phyloP scores from a whole-genome alignment of 257 asterid genomes.

The Ligustrum vulgare region DNA sequence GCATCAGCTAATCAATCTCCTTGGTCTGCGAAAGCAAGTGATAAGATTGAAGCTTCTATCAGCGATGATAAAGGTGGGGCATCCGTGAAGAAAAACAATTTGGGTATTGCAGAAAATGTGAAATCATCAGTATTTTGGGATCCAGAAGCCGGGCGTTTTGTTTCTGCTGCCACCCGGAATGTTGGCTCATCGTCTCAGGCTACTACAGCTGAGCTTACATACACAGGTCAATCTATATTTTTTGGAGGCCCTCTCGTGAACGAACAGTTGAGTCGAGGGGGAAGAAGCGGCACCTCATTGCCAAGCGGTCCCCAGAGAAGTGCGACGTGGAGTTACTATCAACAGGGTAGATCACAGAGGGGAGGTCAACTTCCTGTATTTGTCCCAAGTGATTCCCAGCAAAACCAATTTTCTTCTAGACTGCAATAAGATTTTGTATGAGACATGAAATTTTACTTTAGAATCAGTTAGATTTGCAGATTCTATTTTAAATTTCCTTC shows the following conservation, averaged over 20 bases:
- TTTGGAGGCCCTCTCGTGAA: conserved; percentile 77
- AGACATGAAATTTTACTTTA: conserved; percentile 10
- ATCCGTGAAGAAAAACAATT: conserved; percentile 38
- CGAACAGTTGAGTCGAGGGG: conserved; percentile 49
- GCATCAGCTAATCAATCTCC: conserved; percentile 59
- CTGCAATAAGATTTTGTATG: conserved; percentile 28
- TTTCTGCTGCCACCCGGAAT: conserved; percentile 52
- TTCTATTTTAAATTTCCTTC: not conserved
- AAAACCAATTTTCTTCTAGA: conserved; percentile 56
- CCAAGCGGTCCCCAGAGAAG: conserved; percentile 38
- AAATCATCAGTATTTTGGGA: conserved; percentile 87
- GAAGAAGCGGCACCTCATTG: conserved; percentile 32
- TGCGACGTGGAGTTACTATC: conserved; percentile 55
- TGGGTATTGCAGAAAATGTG: conserved; percentile 31
- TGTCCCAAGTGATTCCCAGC: conserved; percentile 86
- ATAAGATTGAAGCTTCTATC: conserved; percentile 25
- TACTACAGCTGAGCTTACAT: conserved; percentile 70
- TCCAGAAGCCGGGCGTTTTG: conserved; percentile 73
- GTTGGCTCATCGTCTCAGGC: conserved; percentile 51
- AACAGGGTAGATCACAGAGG: conserved; percentile 81
- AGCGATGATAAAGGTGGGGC: conserved; percentile 20
- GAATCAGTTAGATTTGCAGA: conserved; percentile 28
- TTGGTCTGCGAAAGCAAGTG: conserved; percentile 39
- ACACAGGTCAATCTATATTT: conserved; percentile 83
- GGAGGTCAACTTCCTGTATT: conserved; percentile 95